A percentile compares a stretch with the other conserved stretches of the same genome.
These are phyloP conservation scores for Xylaria cubensis DNA, from an alignment of 495 filamentous ascomycete genomes.

Conservation along the genomic window DNA sequence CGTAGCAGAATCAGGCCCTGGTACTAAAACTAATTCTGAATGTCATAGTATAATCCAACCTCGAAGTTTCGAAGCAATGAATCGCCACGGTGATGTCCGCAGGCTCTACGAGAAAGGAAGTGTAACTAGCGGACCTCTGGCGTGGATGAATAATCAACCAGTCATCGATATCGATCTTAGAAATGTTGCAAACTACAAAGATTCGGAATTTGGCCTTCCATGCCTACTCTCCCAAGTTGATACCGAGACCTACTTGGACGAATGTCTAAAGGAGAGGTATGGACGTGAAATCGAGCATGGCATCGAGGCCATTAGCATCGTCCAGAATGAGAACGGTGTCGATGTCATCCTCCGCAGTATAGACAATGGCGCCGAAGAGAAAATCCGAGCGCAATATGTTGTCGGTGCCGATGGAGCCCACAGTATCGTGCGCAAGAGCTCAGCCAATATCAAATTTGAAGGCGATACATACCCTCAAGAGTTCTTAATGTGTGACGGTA, in stretches of 20 bases:
- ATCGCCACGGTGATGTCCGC: slow-evolving; percentile 39
- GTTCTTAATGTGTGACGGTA: slow-evolving; percentile 54
- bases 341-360: slow-evolving; percentile 35
- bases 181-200: slow-evolving; percentile 34
- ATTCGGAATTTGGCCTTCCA: slow-evolving; percentile 47
- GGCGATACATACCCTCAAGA: slow-evolving; percentile 51
- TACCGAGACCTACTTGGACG: slow-evolving; percentile 50
- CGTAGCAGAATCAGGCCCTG: not conserved
- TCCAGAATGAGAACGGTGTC: slow-evolving; percentile 45
- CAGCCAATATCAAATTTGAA: slow-evolving; percentile 46
- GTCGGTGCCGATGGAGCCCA: slow-evolving; percentile 57
- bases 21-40: not conserved
- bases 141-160: slow-evolving; percentile 37
- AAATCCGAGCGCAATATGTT: slow-evolving; percentile 47
- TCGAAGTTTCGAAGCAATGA: slow-evolving; percentile 44
- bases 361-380: slow-evolving; percentile 31
- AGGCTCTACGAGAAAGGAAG: slow-evolving; percentile 29
- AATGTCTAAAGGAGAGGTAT: slow-evolving; percentile 39
- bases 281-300: slow-evolving; percentile 45
- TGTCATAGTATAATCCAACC: slow-evolving; percentile 35
- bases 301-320: slow-evolving; percentile 42
- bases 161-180: slow-evolving; percentile 40
- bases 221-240: slow-evolving; percentile 50
- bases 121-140: slow-evolving; percentile 32
- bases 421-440: slow-evolving; percentile 47